Evolutionary conservation across 768 basidiomycete genomes (phyloP), one percentile per base, ranked within the genome.

Genomic region (Mycena rebaudengoi): DNA sequence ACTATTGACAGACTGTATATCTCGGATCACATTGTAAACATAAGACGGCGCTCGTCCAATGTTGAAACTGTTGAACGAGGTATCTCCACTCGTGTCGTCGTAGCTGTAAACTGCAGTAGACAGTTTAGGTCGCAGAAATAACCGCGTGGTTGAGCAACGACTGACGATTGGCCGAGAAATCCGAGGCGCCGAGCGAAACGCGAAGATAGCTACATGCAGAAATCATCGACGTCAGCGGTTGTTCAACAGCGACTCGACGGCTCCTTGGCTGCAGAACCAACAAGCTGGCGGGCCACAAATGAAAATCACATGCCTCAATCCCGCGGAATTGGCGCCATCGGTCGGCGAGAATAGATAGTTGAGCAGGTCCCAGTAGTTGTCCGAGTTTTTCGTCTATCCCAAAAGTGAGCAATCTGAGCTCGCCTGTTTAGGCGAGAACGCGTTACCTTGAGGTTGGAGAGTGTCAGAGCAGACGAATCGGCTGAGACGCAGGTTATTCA

Each of bases 151-250:
- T 32, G n/a, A 54, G 25, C 39, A 52, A 21, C 53, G 26, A 21
- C 82, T 55, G 64, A 89, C 90, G 66, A 4, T 68, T 79, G 4
- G 84, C 76, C 16, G 91, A 91, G 70, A 92, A 92, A 74, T 92
- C 91, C 4, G 89, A 85, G 5, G 91, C 88, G 14, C 91, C 91
- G 14, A 93, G 80, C 0, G 91, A 85, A 37, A 92, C 79, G 11
- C 91, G 85, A 56, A 65, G 29, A 18, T 65, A 65, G 39, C 64
- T 65, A 7, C 20, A 59, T 32, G 21, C 7, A 26, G 26, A 1
- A 37, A 48, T 18, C 26, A 20, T 11, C 6, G 0, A 13, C 2
- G 14, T 49, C 16, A 26, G 35, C 18, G 35, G 35, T 18, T n/a
- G n/a, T n/a, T n/a, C n/a, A n/a, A n/a, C n/a, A n/a, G n/a, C n/a